Evolutionary conservation across 768 basidiomycete genomes (phyloP).

Genomic region (Guyanaporus albipodus): DNA sequence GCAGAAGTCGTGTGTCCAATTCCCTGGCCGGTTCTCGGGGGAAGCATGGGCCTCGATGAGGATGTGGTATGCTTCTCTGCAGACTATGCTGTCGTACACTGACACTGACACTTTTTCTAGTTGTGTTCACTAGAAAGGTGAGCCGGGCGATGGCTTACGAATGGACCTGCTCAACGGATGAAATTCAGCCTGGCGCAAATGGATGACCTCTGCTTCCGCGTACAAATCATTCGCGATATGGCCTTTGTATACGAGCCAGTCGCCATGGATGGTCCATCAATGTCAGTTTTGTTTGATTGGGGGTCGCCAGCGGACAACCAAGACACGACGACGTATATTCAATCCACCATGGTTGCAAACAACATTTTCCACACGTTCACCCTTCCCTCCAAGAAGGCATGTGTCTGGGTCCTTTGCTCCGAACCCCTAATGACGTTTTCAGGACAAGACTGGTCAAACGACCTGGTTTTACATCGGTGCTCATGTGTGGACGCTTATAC

Average conservation of each 20-base stretch:
- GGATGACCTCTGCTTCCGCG: slow-evolving; percentile 39
- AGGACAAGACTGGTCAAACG: slow-evolving; percentile 30
- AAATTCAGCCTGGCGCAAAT: slow-evolving; percentile 32
- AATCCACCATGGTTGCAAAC: slow-evolving; percentile 12
- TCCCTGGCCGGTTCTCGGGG: slow-evolving; percentile 23
- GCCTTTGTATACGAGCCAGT: slow-evolving; percentile 57
- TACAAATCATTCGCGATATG: slow-evolving; percentile 37
- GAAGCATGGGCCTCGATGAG: slow-evolving; percentile 34
- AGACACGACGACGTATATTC: slow-evolving; percentile 34
- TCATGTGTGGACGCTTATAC: slow-evolving; percentile 38
- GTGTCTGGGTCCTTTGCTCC: not conserved
- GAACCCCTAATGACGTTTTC: slow-evolving; percentile 2
- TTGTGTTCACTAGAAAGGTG: slow-evolving; percentile 31
- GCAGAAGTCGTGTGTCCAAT: slow-evolving; percentile 32
- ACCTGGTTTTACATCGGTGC: slow-evolving; percentile 51
- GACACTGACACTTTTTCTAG: slow-evolving; percentile 9
- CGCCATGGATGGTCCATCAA: slow-evolving; percentile 43
- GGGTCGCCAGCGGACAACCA: slow-evolving; percentile 35
- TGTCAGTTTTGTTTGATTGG: slow-evolving; percentile 54
- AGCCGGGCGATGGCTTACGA: not conserved
- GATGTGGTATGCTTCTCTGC: slow-evolving; percentile 33
- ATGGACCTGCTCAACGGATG: not conserved
- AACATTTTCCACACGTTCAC: slow-evolving; percentile 48
- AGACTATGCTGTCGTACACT: not conserved
- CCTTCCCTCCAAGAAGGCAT: slow-evolving; percentile 43